Percentiles rank a stretch among this genome's conserved stretches.
These are phyloP conservation scores for Thalassiosira ordinaria DNA, from an alignment of 352 stramenopile species.

Conservation along the genomic window DNA sequence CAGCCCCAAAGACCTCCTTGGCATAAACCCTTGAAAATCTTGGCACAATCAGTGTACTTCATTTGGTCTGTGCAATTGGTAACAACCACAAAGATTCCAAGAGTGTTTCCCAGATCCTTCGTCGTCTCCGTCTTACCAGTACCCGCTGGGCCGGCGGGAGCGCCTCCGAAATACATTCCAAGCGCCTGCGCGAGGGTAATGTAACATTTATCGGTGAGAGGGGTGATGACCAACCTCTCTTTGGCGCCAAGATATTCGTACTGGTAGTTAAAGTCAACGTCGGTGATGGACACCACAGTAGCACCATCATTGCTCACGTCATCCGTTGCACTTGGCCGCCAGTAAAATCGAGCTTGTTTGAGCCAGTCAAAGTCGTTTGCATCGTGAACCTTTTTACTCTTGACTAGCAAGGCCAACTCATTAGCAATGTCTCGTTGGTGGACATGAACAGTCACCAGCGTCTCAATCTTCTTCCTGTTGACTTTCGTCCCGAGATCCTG, in stretches of 20 bases:
- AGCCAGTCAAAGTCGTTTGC: constrained; percentile 99
- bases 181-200: constrained; percentile 97
- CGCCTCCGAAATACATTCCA: constrained; percentile 97
- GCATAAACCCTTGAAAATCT: constrained; percentile 98
- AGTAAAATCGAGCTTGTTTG: constrained; percentile 99
- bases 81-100: constrained; percentile 96
- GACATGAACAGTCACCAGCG: constrained; percentile 97
- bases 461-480: constrained; percentile 98
- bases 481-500: constrained; percentile 95
- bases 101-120: constrained; percentile 94
- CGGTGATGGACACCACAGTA: constrained; percentile 96
- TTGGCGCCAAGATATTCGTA: constrained; percentile 98
- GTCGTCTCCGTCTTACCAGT: constrained; percentile 97
- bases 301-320: constrained; percentile 94
- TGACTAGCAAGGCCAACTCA: constrained; percentile 92
- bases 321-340: constrained; percentile 92
- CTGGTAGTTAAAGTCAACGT: constrained; percentile 99
- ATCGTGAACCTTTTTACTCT: constrained; percentile 95
- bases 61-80: constrained; percentile 98
- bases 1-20: constrained; percentile 96
- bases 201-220: constrained; percentile 96
- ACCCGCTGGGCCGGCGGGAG: constrained; percentile 92
- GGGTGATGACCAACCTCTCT: constrained; percentile 96
- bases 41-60: constrained; percentile 97
- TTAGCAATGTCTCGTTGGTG: constrained; percentile 97